Evolutionary conservation across 495 filamentous ascomycete species (phyloP).

Genomic region (Talaromyces stipitatus): DNA sequence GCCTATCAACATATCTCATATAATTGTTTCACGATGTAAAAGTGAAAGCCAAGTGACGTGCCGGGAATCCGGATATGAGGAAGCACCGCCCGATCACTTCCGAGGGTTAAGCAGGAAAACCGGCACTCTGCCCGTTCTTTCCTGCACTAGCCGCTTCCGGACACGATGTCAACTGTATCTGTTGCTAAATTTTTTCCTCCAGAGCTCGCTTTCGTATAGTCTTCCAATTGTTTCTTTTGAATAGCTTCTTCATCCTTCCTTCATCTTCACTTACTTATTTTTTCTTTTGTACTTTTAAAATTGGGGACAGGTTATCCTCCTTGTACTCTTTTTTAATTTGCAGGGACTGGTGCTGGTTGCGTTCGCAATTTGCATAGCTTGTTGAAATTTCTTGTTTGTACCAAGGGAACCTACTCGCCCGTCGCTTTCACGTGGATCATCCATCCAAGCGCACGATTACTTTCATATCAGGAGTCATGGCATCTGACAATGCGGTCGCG

Average conservation of each 20-base stretch:
- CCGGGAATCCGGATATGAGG: constrained; percentile 9
- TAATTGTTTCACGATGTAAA: too few species aligned
- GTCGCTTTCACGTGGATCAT: neutral
- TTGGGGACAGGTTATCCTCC: constrained; percentile 31
- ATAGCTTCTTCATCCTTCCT: constrained; percentile 1
- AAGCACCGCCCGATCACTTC: constrained; percentile 37
- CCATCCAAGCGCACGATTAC: neutral
- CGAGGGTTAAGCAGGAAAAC: constrained; percentile 19
- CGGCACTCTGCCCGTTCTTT: neutral
- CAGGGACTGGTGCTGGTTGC: neutral
- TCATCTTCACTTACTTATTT: neutral
- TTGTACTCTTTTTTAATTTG: constrained; percentile 20
- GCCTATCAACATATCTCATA: too few species aligned
- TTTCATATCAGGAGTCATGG: neutral
- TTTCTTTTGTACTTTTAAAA: constrained; percentile 18
- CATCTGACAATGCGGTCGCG: constrained; percentile 1
- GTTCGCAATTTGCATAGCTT: constrained; percentile 21
- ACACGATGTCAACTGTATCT: neutral
- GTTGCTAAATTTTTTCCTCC: constrained; percentile 1
- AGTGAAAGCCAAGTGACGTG: too few species aligned
- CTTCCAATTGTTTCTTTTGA: constrained; percentile 5
- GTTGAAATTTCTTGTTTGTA: constrained; percentile 9
- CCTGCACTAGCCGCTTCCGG: neutral
- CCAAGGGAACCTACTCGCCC: neutral
- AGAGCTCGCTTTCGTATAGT: neutral